Percentiles rank a stretch among this genome's conserved stretches.
phyloP scores from a whole-genome alignment of 345 rosid genomes.

The Rhodomyrtus tomentosa region DNA sequence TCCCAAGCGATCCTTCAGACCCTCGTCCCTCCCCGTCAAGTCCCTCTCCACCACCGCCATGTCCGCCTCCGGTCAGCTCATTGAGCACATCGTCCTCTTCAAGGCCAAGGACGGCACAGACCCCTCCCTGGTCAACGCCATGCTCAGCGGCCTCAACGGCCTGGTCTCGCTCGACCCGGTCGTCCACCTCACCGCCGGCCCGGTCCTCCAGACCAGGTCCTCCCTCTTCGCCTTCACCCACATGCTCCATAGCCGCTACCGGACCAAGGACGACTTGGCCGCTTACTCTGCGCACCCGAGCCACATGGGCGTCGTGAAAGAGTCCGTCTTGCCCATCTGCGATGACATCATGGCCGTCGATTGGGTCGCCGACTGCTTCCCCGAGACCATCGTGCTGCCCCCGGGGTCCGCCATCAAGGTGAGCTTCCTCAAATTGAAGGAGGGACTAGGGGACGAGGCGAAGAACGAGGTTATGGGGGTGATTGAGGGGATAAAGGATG shows the following conservation, averaged over 20 bases:
- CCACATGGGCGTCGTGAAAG: constrained; percentile 49
- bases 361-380: constrained; percentile 41
- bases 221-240: constrained; percentile 54
- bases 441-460: constrained; percentile 20
- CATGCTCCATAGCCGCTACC: constrained; percentile 81
- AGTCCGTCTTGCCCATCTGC: constrained; percentile 48
- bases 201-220: constrained; percentile 32
- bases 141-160: constrained; percentile 47
- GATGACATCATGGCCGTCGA: constrained; percentile 84
- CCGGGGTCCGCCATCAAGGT: constrained; percentile 36
- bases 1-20: constrained; percentile 3
- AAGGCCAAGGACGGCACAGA: constrained; percentile 47
- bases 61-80: constrained; percentile 24
- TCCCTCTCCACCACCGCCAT: constrained; percentile 1
- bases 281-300: constrained; percentile 50
- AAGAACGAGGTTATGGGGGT: constrained; percentile 43
- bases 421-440: constrained; percentile 51
- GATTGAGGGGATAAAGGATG: constrained; percentile 32
- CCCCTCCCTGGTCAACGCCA: constrained; percentile 28
- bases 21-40: background rate
- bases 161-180: constrained; percentile 45
- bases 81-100: constrained; percentile 82
- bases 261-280: constrained; percentile 40
- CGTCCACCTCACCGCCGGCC: constrained; percentile 53
- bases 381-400: constrained; percentile 10